A percentile compares a stretch with the other conserved stretches of the same genome.
phyloP scores from a whole-genome alignment of 2,329 filamentous ascomycete genomes.

The Xylariales sp. region DNA sequence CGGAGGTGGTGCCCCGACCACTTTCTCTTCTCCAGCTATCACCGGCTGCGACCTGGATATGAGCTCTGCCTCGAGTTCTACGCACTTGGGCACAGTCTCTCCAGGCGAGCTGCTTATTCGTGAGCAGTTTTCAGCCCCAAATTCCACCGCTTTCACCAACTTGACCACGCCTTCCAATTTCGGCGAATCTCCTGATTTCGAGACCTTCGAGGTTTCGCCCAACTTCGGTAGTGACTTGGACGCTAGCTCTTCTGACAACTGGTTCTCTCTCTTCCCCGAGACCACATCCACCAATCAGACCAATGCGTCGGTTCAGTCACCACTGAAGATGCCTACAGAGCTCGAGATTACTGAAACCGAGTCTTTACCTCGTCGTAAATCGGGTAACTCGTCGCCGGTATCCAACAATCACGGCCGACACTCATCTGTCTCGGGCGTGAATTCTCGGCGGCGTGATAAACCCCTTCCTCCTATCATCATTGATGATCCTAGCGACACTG shows the following conservation, averaged over 20 bases:
- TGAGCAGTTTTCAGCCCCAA: slow-evolving; percentile 80
- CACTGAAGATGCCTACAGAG: slow-evolving; percentile 60
- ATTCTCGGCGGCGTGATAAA: slow-evolving; percentile 81
- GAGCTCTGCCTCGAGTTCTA: slow-evolving; percentile 60
- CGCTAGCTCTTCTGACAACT: slow-evolving; percentile 65
- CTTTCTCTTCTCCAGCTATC: slow-evolving; percentile 65
- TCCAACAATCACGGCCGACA: slow-evolving; percentile 64
- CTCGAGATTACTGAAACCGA: slow-evolving; percentile 58
- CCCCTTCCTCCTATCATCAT: slow-evolving; percentile 82
- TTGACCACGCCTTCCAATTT: slow-evolving; percentile 86
- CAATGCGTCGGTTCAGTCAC: slow-evolving; percentile 54
- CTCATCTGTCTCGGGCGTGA: slow-evolving; percentile 77
- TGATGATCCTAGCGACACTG: slow-evolving; percentile 76
- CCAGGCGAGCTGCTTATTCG: slow-evolving; percentile 82
- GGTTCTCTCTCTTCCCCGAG: slow-evolving; percentile 79
- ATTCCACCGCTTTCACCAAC: slow-evolving; percentile 83
- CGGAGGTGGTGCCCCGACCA: slow-evolving; percentile 61
- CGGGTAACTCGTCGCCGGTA: slow-evolving; percentile 58
- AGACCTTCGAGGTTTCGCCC: slow-evolving; percentile 82
- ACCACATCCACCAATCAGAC: slow-evolving; percentile 41
- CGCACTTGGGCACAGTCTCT: slow-evolving; percentile 78
- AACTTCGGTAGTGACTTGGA: slow-evolving; percentile 71
- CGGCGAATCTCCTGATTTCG: slow-evolving; percentile 80
- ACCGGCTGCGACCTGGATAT: slow-evolving; percentile 63
- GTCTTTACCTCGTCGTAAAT: slow-evolving; percentile 61